Evolutionary conservation across 305 asterid genomes (phyloP).

Genomic region (Rubia tinctorum): DNA sequence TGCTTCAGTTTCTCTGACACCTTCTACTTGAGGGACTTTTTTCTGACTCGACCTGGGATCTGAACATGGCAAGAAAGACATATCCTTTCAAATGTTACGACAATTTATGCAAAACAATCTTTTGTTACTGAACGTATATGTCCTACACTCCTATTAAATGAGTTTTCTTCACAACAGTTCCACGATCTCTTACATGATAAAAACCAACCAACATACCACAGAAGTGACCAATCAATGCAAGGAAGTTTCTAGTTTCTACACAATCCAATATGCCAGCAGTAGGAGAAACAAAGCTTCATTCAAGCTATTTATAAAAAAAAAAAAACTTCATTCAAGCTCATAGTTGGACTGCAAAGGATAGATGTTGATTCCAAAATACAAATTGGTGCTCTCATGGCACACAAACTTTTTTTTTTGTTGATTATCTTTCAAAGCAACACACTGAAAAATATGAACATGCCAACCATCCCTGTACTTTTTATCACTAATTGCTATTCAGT

Average conservation of each 20-base stretch:
- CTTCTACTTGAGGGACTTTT: conserved; percentile 31
- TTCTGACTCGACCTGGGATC: conserved; percentile 23
- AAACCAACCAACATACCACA: background rate
- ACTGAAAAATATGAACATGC: background rate
- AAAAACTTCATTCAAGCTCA: conserved; percentile 3
- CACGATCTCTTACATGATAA: background rate
- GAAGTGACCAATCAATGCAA: background rate
- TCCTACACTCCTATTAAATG: background rate
- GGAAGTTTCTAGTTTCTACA: background rate
- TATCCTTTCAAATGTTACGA: background rate
- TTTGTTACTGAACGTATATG: background rate
- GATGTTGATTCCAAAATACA: too few relatives aligned
- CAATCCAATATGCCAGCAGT: background rate
- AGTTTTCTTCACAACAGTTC: background rate
- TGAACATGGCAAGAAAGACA: conserved; percentile 12
- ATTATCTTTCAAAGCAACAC: background rate
- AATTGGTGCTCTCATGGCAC: too few relatives aligned
- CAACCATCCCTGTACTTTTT: background rate
- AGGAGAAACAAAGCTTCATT: background rate
- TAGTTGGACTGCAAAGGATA: background rate
- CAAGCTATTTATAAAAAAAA: too few relatives aligned
- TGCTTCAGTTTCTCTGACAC: conserved; percentile 26
- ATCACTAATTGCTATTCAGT: background rate
- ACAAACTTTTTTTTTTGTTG: too few relatives aligned
- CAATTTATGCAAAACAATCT: background rate